Evolutionary conservation across 2,329 filamentous ascomycete species (phyloP).

Genomic region (Colletotrichum orchidophilum): DNA sequence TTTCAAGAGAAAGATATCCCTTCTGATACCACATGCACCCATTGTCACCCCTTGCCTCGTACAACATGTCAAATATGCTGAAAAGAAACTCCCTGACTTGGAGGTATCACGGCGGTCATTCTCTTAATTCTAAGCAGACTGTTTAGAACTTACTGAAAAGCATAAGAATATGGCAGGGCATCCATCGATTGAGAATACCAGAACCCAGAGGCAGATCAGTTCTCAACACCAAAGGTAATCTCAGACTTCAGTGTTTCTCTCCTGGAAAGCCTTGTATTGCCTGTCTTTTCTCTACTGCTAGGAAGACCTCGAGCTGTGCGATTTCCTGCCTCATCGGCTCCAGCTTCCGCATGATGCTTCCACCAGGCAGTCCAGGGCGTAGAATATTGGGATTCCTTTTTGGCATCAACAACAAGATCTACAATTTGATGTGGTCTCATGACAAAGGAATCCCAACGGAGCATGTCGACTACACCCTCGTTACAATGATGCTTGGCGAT

Average conservation of each 20-base stretch:
- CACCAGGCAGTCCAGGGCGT: not conserved
- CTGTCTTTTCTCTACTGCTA: not conserved
- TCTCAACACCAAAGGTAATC: not conserved
- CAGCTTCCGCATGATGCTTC: not conserved
- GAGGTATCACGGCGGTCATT: too few relatives aligned
- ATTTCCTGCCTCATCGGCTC: not conserved
- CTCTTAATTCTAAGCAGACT: too few relatives aligned
- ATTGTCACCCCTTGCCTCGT: not conserved
- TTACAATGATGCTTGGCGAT: conserved; percentile 2
- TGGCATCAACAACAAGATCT: not conserved
- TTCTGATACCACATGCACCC: too few relatives aligned
- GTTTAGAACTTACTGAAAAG: not conserved
- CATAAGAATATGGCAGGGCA: not conserved
- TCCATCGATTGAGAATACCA: not conserved
- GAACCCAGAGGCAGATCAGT: not conserved
- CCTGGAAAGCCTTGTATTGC: not conserved
- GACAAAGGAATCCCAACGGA: not conserved
- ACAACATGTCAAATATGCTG: not conserved
- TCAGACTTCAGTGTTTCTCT: not conserved
- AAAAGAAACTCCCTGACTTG: too few relatives aligned
- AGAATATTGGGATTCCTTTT: conserved; percentile 5
- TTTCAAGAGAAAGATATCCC: not conserved
- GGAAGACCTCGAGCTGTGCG: not conserved
- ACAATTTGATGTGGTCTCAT: conserved; percentile 4
- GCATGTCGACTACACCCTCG: not conserved